phyloP scores from a whole-genome alignment of 768 basidiomycete genomes.

The Kwoniella heveanensis region DNA sequence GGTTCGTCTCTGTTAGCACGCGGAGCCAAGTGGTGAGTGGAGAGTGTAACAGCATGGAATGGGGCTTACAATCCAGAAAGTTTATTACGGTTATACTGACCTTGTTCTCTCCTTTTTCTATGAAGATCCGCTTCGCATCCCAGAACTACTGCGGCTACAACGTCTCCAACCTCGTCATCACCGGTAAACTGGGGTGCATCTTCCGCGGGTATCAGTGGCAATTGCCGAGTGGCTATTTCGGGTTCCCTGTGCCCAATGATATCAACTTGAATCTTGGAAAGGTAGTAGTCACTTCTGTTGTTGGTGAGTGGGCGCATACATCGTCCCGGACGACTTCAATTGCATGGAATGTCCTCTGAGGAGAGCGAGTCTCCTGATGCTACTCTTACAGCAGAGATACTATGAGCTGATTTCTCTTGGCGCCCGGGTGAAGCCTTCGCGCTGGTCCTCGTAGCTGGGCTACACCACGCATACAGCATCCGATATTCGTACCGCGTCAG shows the following conservation, averaged over 20 bases:
- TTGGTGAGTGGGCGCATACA: slow-evolving; percentile 29
- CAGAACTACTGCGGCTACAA: slow-evolving; percentile 47
- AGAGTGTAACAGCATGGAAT: too few species aligned
- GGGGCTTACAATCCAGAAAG: too few species aligned
- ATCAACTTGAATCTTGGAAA: slow-evolving; percentile 33
- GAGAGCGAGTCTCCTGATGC: too few species aligned
- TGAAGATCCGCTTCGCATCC: slow-evolving; percentile 15
- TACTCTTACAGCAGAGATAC: too few species aligned
- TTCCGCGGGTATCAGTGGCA: slow-evolving; percentile 43
- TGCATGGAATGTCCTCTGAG: too few species aligned
- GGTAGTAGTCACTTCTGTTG: slow-evolving; percentile 36
- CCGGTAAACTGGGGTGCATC: slow-evolving; percentile 44
- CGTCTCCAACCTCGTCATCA: slow-evolving; percentile 43
- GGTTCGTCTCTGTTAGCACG: slow-evolving; percentile 44
- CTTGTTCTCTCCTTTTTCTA: neutral
- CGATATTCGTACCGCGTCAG: slow-evolving; percentile 37
- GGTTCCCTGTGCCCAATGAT: slow-evolving; percentile 39
- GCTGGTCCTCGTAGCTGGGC: slow-evolving; percentile 32
- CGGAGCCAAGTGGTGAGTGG: slow-evolving; percentile 32
- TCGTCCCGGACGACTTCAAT: too few species aligned
- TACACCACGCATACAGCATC: slow-evolving; percentile 43
- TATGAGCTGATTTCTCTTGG: too few species aligned
- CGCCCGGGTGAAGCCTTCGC: too few species aligned
- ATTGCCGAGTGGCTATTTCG: slow-evolving; percentile 44
- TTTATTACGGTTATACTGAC: too few species aligned